A percentile compares a stretch with the other conserved stretches of the same genome.
These are phyloP conservation scores for Hypsizygus ulmarius DNA, from an alignment of 1,284 basidiomycete genomes.

Conservation along the genomic window DNA sequence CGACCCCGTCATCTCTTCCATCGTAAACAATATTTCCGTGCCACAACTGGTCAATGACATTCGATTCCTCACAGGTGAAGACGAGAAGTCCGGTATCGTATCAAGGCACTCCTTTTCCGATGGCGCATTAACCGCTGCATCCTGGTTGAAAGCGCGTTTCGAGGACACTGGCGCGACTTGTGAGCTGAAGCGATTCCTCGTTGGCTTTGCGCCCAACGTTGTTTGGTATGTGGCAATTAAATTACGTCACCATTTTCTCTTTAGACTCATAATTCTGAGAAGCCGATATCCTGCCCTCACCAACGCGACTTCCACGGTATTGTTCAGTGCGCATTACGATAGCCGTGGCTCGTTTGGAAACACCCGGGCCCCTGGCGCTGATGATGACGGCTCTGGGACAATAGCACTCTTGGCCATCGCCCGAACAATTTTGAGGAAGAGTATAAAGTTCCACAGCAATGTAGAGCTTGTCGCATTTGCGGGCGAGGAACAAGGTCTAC, in stretches of 20 bases:
- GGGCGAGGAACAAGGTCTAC: slow-evolving; percentile 70
- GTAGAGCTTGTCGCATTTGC: slow-evolving; percentile 71
- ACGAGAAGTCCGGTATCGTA: slow-evolving; percentile 57
- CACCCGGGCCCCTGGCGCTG: slow-evolving; percentile 65
- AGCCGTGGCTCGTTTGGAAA: slow-evolving; percentile 83
- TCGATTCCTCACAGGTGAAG: slow-evolving; percentile 81
- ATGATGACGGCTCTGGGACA: slow-evolving; percentile 84
- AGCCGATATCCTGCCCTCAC: slow-evolving; percentile 55
- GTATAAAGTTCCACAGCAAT: slow-evolving; percentile 62
- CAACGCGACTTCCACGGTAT: slow-evolving; percentile 56
- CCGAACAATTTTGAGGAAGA: slow-evolving; percentile 59
- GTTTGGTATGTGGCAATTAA: slow-evolving; percentile 53
- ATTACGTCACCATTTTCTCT: neutral
- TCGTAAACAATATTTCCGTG: slow-evolving; percentile 63
- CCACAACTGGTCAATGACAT: slow-evolving; percentile 67
- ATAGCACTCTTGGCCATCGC: slow-evolving; percentile 76
- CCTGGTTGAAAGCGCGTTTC: slow-evolving; percentile 72
- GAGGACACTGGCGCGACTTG: slow-evolving; percentile 75
- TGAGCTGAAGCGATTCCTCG: slow-evolving; percentile 59
- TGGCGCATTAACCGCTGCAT: slow-evolving; percentile 67
- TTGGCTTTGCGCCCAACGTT: slow-evolving; percentile 80
- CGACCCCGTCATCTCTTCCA: slow-evolving; percentile 55
- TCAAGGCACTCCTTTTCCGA: slow-evolving; percentile 77
- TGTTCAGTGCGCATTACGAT: slow-evolving; percentile 84
- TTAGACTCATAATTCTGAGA: slow-evolving; percentile 1